phyloP scores from a whole-genome alignment of 495 filamentous ascomycete genomes.

The Acidiella bohemica region DNA sequence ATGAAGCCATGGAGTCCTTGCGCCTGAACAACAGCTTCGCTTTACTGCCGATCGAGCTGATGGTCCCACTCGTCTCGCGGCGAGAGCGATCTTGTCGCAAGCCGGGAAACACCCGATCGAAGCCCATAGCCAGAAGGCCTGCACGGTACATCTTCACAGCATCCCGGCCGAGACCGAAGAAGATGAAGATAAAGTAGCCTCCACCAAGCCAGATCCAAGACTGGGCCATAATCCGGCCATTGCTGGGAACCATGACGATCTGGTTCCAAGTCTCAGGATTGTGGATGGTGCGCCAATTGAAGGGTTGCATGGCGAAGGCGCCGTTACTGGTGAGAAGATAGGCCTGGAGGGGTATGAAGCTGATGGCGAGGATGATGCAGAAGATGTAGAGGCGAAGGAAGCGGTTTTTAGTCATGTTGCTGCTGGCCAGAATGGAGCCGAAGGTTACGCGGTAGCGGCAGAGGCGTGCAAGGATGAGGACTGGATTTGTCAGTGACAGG shows the following conservation, averaged over 20 bases:
- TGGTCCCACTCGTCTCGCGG: background rate
- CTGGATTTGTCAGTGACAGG: conserved; percentile 21
- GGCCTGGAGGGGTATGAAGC: conserved; percentile 49
- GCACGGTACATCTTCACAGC: conserved; percentile 57
- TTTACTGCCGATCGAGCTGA: conserved; percentile 13
- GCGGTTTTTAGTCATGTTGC: conserved; percentile 50
- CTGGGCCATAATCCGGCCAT: conserved; percentile 43
- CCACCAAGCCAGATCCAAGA: conserved; percentile 53
- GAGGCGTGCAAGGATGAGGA: conserved; percentile 53
- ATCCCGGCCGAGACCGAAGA: conserved; percentile 73
- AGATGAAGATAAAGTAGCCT: conserved; percentile 50
- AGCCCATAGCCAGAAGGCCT: conserved; percentile 28
- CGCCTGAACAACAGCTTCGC: conserved; percentile 16
- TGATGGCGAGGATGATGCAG: conserved; percentile 49
- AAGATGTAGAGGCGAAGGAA: conserved; percentile 71
- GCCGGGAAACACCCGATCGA: conserved; percentile 11
- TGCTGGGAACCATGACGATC: conserved; percentile 49
- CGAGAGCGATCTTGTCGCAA: too few species aligned
- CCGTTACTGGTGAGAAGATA: conserved; percentile 41
- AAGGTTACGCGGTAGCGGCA: conserved; percentile 52
- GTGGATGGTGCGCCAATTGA: conserved; percentile 44
- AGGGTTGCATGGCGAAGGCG: conserved; percentile 30
- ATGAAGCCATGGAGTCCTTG: background rate
- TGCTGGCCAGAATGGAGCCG: conserved; percentile 40
- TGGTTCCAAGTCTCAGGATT: conserved; percentile 38